Conservation (phyloP, 2,329 filamentous ascomycete genomes). For the Aplosporella prunicola region DNA sequence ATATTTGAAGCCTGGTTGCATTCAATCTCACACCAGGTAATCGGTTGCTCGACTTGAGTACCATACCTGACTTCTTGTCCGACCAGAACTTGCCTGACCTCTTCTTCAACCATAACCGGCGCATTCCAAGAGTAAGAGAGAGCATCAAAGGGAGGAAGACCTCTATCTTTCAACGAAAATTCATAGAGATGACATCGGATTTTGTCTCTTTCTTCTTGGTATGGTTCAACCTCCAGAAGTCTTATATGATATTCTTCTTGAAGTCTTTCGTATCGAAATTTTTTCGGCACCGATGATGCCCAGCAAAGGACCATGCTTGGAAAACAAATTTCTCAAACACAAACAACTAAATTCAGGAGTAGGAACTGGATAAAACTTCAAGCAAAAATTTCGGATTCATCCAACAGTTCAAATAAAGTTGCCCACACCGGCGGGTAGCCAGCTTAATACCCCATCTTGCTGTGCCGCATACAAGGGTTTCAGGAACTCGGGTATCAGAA, state of each 20-base stretch:
- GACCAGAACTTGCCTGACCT: no score
- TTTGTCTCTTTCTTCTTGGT: background rate
- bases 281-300: background rate
- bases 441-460: no score
- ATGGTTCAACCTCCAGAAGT: background rate
- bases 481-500: no score
- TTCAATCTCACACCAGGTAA: background rate
- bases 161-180: background rate
- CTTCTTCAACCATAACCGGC: background rate
- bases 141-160: background rate
- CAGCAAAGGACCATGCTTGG: background rate
- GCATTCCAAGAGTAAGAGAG: constrained; percentile 4
- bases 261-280: background rate
- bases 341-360: background rate
- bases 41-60: no score
- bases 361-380: background rate
- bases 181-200: background rate
- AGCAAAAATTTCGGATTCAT: background rate
- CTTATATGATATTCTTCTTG: background rate
- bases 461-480: background rate
- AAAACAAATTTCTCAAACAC: background rate
- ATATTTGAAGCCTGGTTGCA: background rate
- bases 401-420: background rate
- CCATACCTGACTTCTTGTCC: no score
- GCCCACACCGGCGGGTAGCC: no score